These are phyloP conservation scores for Leptographium lundbergii DNA, from an alignment of 2,329 filamentous ascomycete species.

Conservation along the genomic window DNA sequence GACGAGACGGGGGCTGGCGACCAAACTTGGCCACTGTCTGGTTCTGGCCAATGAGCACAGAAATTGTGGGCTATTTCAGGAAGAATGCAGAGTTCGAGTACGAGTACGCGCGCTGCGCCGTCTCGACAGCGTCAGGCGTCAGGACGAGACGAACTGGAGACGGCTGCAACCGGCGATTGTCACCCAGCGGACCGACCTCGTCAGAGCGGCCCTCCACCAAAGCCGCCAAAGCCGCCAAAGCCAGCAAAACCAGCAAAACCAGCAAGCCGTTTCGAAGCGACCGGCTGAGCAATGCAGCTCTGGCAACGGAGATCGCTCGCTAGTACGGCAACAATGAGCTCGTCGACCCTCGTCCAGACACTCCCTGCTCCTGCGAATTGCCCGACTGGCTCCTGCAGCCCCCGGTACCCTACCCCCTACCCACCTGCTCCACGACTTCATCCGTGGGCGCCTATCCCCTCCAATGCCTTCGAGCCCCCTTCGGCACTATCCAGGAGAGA, in stretches of 20 bases:
- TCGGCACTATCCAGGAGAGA: no score
- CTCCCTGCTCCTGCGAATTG: background rate
- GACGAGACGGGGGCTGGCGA: slow-evolving; percentile 1
- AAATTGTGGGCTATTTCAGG: background rate
- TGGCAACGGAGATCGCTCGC: background rate
- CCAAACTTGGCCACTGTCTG: slow-evolving; percentile 3
- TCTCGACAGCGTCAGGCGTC: no score
- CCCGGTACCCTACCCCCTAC: background rate
- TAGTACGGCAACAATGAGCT: background rate
- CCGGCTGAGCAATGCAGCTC: background rate
- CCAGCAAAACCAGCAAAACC: background rate
- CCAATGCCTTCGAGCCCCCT: no score
- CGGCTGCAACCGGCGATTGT: background rate
- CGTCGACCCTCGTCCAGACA: background rate
- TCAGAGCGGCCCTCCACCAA: no score
- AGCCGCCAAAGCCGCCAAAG: no score
- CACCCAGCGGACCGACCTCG: no score
- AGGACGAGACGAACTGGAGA: no score
- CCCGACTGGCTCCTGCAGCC: background rate
- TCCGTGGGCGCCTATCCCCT: no score
- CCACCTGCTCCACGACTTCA: background rate
- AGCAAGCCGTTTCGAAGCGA: background rate
- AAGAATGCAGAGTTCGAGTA: background rate
- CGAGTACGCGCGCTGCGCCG: background rate
- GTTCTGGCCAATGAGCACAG: slow-evolving; percentile 1